phyloP scores from a whole-genome alignment of 2,329 filamentous ascomycete genomes.

The Trichoderma sp. region DNA sequence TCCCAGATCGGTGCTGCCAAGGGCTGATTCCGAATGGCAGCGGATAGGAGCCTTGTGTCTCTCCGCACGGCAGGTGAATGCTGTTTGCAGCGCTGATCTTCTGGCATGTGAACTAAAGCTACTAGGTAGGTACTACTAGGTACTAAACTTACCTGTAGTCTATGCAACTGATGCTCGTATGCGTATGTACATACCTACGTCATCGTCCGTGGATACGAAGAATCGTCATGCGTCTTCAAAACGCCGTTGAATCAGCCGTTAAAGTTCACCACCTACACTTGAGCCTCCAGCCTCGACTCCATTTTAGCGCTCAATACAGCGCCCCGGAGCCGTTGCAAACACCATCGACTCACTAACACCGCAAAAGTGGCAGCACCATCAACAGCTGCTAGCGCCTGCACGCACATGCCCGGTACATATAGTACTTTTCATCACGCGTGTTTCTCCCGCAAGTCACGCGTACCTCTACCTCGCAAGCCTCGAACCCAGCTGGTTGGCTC shows the following conservation, averaged over 20 bases:
- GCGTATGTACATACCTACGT: not conserved
- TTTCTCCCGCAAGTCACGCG: not conserved
- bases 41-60: not conserved
- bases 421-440: not conserved
- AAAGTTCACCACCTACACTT: not conserved
- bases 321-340: no score
- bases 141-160: no score
- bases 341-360: not conserved
- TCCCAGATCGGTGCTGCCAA: constrained; percentile 11
- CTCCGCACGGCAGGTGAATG: not conserved
- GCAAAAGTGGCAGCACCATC: not conserved
- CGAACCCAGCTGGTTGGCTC: constrained; percentile 18
- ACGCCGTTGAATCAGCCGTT: not conserved
- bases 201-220: not conserved
- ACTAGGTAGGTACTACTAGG: no score
- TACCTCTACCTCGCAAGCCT: not conserved
- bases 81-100: not conserved
- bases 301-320: not conserved
- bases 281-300: not conserved
- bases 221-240: not conserved
- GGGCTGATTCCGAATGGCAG: not conserved
- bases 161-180: no score
- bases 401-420: not conserved
- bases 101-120: constrained; percentile 10
- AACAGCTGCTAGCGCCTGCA: not conserved